phyloP scores from a whole-genome alignment of 2,329 filamentous ascomycete species.

The Didymella keratinophila region DNA sequence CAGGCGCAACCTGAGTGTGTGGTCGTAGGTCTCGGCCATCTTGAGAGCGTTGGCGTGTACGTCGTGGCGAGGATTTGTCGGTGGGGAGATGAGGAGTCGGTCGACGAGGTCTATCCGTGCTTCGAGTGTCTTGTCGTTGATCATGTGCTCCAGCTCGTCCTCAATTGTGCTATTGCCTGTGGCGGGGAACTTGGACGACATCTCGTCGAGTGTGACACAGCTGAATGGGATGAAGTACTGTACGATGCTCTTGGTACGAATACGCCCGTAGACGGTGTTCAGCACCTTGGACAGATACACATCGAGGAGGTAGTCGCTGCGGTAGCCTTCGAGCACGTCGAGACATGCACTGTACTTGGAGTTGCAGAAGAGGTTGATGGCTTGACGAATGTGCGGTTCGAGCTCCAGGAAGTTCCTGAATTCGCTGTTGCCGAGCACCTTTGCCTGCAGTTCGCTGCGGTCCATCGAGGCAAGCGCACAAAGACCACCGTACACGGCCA shows the following conservation, averaged over 20 bases:
- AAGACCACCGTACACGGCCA: slow-evolving; percentile 90
- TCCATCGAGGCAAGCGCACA: slow-evolving; percentile 91
- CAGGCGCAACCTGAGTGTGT: slow-evolving; percentile 77
- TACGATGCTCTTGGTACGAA: slow-evolving; percentile 90
- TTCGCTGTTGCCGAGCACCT: slow-evolving; percentile 81
- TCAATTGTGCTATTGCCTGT: slow-evolving; percentile 63
- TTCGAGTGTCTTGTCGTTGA: slow-evolving; percentile 73
- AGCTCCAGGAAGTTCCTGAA: slow-evolving; percentile 92
- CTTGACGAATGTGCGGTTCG: slow-evolving; percentile 92
- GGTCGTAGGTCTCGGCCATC: slow-evolving; percentile 74
- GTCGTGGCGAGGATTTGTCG: slow-evolving; percentile 69
- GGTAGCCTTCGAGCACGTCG: slow-evolving; percentile 80
- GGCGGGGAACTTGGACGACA: slow-evolving; percentile 77
- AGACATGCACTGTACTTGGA: slow-evolving; percentile 89
- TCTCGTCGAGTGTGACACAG: slow-evolving; percentile 79
- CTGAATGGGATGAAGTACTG: slow-evolving; percentile 94
- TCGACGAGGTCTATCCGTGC: slow-evolving; percentile 87
- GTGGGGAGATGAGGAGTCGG: slow-evolving; percentile 75
- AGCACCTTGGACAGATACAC: slow-evolving; percentile 82
- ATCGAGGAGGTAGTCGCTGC: slow-evolving; percentile 88
- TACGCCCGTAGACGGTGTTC: slow-evolving; percentile 71
- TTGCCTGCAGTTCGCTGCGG: slow-evolving; percentile 73
- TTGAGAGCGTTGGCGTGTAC: slow-evolving; percentile 76
- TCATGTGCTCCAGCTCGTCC: slow-evolving; percentile 79
- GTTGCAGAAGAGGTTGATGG: slow-evolving; percentile 86